These are phyloP conservation scores for Neocallimastix lanati DNA, from an alignment of 192 early-diverging fungal genomes.

Conservation along the genomic window DNA sequence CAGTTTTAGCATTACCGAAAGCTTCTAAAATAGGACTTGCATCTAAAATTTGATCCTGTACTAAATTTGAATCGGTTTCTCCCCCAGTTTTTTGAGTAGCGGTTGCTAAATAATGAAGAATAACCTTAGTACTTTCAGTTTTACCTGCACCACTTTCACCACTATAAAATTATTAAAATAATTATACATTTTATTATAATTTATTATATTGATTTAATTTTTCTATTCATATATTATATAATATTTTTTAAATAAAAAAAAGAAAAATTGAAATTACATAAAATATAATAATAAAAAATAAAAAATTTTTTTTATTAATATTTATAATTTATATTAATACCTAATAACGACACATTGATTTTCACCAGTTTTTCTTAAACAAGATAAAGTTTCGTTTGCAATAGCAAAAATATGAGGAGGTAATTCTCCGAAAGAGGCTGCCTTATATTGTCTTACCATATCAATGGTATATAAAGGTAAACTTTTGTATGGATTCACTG, in stretches of 20 bases:
- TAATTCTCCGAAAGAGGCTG: constrained; percentile 5
- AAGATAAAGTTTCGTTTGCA: constrained; percentile 66
- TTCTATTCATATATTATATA: no score
- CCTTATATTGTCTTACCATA: neutral
- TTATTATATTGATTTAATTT: no score
- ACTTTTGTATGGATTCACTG: constrained; percentile 93
- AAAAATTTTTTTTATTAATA: neutral
- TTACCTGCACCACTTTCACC: constrained; percentile 90
- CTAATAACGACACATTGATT: constrained; percentile 97
- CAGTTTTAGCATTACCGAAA: constrained; percentile 96
- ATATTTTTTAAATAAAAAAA: no score
- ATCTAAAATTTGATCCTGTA: constrained; percentile 95
- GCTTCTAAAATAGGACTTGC: constrained; percentile 94
- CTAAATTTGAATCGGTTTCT: constrained; percentile 32
- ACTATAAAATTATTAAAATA: constrained; percentile 11
- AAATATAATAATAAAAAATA: neutral
- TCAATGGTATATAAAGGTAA: constrained; percentile 83
- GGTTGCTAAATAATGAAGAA: constrained; percentile 94
- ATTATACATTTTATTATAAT: no score
- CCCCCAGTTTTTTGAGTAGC: constrained; percentile 60
- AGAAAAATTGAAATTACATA: no score
- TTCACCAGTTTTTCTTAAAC: constrained; percentile 27
- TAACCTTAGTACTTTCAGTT: constrained; percentile 53
- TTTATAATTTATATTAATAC: constrained; percentile 6
- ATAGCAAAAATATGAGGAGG: constrained; percentile 95